A percentile compares a stretch with the other conserved stretches of the same genome.
These are phyloP conservation scores for Lignosus rhinocerotis DNA, from an alignment of 1,284 basidiomycete species.

Conservation along the genomic window DNA sequence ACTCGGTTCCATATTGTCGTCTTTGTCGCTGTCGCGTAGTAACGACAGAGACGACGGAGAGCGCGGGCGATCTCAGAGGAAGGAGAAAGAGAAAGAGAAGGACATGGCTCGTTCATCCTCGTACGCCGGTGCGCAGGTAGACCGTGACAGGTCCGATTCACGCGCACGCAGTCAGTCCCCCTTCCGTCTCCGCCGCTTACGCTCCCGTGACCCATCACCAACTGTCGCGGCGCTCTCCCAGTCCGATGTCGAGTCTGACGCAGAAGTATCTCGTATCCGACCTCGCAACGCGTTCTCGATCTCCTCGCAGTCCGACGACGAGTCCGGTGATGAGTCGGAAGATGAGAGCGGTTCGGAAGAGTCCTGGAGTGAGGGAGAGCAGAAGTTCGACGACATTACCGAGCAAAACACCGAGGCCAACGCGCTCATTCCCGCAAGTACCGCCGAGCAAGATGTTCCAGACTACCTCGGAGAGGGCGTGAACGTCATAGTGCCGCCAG, in stretches of 20 bases:
- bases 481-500: constrained; percentile 82
- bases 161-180: constrained; percentile 73
- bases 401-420: constrained; percentile 75
- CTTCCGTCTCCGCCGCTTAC: constrained; percentile 57
- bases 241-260: constrained; percentile 67
- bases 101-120: constrained; percentile 57
- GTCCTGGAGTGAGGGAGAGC: constrained; percentile 49
- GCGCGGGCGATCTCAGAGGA: constrained; percentile 55
- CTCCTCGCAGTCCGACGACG: constrained; percentile 49
- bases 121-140: constrained; percentile 33
- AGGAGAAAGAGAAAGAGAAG: constrained; percentile 33
- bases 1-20: constrained; percentile 69
- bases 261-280: constrained; percentile 52
- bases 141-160: constrained; percentile 32
- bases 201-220: constrained; percentile 65
- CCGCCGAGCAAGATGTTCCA: constrained; percentile 51
- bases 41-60: constrained; percentile 43
- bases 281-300: constrained; percentile 66
- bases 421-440: constrained; percentile 55
- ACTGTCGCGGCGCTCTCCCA: constrained; percentile 72
- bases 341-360: constrained; percentile 36
- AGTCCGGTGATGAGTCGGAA: constrained; percentile 50
- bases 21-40: constrained; percentile 57
- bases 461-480: constrained; percentile 86
- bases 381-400: constrained; percentile 78